Evolutionary conservation across 495 filamentous ascomycete species (phyloP).

Genomic region (Daldinia caldariorum): DNA sequence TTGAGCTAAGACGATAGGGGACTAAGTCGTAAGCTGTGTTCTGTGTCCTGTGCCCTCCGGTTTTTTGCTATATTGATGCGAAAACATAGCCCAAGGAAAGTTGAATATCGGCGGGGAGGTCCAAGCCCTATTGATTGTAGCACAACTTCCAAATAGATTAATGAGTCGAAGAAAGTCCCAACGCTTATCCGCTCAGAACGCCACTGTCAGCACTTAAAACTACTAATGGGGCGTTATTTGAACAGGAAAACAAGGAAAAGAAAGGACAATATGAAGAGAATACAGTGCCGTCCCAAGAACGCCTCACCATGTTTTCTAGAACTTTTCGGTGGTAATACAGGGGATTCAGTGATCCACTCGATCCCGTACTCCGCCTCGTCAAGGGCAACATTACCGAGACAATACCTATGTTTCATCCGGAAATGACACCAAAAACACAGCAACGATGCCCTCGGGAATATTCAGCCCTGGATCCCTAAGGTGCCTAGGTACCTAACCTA

Average conservation of each 20-base stretch:
- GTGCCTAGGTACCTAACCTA: no score
- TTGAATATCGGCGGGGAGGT: no score
- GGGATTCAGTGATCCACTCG: not conserved
- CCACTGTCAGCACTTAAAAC: not conserved
- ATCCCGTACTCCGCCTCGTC: not conserved
- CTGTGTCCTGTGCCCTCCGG: no score
- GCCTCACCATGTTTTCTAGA: not conserved
- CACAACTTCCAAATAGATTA: not conserved
- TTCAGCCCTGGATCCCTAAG: not conserved
- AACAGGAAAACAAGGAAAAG: not conserved
- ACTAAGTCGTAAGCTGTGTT: no score
- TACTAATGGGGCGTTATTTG: not conserved
- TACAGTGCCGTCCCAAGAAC: not conserved
- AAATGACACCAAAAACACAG: not conserved
- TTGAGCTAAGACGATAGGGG: no score
- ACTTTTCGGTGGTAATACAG: not conserved
- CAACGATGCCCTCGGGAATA: not conserved
- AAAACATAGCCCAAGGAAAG: not conserved
- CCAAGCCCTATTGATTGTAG: no score
- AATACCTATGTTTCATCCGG: not conserved
- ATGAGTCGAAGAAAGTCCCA: not conserved
- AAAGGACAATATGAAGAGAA: not conserved
- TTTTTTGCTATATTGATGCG: not conserved
- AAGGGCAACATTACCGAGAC: constrained; percentile 11
- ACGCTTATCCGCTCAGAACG: not conserved